These are phyloP conservation scores for Glycyrrhiza uralensis DNA, from an alignment of 306 rosid genomes.

Conservation along the genomic window DNA sequence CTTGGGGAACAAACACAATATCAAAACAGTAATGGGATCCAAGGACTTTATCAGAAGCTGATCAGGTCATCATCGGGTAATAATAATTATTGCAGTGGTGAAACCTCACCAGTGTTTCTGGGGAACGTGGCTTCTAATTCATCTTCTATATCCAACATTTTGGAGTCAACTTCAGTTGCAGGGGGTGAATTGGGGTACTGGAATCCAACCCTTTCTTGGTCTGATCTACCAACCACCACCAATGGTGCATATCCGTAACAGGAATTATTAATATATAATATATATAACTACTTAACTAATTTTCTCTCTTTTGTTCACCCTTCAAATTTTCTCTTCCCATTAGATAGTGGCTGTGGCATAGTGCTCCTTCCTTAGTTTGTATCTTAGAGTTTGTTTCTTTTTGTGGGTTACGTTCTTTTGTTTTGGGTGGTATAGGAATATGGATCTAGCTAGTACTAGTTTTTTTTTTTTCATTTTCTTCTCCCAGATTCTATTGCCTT, in stretches of 20 bases:
- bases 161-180: conserved; percentile 54
- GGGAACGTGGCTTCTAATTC: conserved; percentile 51
- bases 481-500: neutral
- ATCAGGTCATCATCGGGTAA: conserved; percentile 47
- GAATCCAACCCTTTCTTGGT: conserved; percentile 77
- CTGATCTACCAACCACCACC: conserved; percentile 77
- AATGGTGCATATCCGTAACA: conserved; percentile 78
- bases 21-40: conserved; percentile 52
- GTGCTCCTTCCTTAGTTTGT: neutral
- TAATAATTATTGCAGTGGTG: conserved; percentile 40
- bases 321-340: neutral
- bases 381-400: conserved; percentile 34
- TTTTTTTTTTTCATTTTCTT: neutral
- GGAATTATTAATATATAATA: neutral
- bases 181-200: conserved; percentile 76
- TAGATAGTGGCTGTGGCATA: conserved; percentile 28
- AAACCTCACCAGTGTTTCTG: conserved; percentile 36
- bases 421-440: conserved; percentile 49
- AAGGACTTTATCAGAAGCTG: conserved; percentile 73
- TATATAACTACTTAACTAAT: too few species aligned
- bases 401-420: conserved; percentile 31
- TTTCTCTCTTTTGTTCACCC: conserved; percentile 6
- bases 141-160: conserved; percentile 44
- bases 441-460: conserved; percentile 41
- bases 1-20: conserved; percentile 35